Evolutionary conservation across 257 asterid species (phyloP), one percentile per base, ranked within the genome.

Genomic region (Echium plantagineum): DNA sequence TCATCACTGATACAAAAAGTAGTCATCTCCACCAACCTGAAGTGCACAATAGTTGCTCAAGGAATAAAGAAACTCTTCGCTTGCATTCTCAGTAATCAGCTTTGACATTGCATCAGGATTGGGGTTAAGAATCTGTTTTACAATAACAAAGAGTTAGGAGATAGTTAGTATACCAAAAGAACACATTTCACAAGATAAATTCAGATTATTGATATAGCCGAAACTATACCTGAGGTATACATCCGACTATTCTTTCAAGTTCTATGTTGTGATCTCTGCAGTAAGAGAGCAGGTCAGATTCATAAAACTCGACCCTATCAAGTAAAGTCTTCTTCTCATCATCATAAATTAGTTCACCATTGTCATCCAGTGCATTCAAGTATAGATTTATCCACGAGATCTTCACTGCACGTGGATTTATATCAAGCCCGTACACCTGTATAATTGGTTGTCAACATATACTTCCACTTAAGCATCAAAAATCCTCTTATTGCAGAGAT

Each of bases 31-130:
- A 57, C 78, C 66, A 67, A 83, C 97, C 98, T 89, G 97, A 30
- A 93, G 94, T 21, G 96, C 98, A 62, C 98, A 93, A 58, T 93
- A 93, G 77, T 93, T 93, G 84, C 98, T 89, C 38, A 93, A 72
- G 52, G 84, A 73, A 70, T 86, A 74, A 38, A 93, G 75, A 75
- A 93, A 93, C 70, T 93, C 98, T 83, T 89, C 98, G 62, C 98
- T 93, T 53, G 98, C 97, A 76, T 89, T 75, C 76, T 93, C 98
- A 17, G 94, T 86, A 61, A 93, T 80, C 85, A 93, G 59, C 79
- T 86, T 93, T 75, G 98, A 89, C 97, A 93, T 89, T 59, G 98
- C 98, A 75, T 93, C 97, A 32, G 98, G 98, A 72, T 93, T 93
- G 62, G 98, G 98, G 72, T 93, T 93, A 59, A 93, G 91, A 72